Evolutionary conservation across 352 stramenopile species (phyloP).

Genomic region (Phytophthora sojae): DNA sequence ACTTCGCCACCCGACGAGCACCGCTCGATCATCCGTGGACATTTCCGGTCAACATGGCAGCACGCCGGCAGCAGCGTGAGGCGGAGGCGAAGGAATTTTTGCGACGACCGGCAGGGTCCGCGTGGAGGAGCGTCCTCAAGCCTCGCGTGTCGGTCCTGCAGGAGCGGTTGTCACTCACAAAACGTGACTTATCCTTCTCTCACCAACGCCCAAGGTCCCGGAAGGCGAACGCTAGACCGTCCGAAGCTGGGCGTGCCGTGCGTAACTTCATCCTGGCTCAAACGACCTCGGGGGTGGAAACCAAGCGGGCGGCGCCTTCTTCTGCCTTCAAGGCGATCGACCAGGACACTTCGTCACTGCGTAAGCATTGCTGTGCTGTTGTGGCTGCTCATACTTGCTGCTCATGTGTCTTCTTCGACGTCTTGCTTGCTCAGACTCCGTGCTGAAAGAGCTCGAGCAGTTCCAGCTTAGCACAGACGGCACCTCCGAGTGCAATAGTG

Average conservation of each 20-base stretch:
- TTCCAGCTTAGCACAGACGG: constrained; percentile 40
- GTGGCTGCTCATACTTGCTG: not conserved
- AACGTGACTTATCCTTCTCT: constrained; percentile 31
- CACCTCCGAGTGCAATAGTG: constrained; percentile 18
- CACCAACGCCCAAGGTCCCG: constrained; percentile 17
- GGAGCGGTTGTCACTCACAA: constrained; percentile 55
- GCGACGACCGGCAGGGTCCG: constrained; percentile 28
- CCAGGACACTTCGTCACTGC: constrained; percentile 34
- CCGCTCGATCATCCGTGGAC: constrained; percentile 57
- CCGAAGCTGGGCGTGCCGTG: constrained; percentile 50
- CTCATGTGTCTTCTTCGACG: not conserved
- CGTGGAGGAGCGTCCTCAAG: constrained; percentile 33
- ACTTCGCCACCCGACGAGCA: constrained; percentile 66
- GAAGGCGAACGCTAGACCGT: constrained; percentile 30
- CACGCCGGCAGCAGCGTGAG: constrained; percentile 45
- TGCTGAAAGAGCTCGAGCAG: constrained; percentile 64
- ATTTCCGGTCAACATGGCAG: constrained; percentile 65
- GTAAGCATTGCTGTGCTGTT: constrained; percentile 13
- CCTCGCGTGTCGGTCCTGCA: constrained; percentile 57
- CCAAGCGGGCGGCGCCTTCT: constrained; percentile 7
- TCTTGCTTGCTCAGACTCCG: constrained; percentile 36
- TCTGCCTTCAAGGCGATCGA: constrained; percentile 30
- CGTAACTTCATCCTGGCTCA: constrained; percentile 57
- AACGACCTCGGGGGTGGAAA: constrained; percentile 19
- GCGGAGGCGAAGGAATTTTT: constrained; percentile 53